These are phyloP conservation scores for Ocimum tenuiflorum DNA, from an alignment of 257 asterid species.

Conservation along the genomic window DNA sequence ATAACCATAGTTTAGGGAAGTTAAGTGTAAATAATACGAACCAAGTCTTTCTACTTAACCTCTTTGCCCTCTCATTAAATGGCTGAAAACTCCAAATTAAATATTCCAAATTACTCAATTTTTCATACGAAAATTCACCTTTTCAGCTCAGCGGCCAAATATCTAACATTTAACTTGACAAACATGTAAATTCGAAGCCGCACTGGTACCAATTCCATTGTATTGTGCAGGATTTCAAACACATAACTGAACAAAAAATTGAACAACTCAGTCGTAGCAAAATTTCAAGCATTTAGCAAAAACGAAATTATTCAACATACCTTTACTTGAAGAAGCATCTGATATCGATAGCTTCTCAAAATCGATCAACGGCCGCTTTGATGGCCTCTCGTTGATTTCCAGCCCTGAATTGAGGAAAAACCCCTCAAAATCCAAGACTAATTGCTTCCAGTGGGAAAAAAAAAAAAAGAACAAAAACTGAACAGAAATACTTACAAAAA, in stretches of 20 bases:
- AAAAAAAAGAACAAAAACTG: background rate
- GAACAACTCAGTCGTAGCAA: background rate
- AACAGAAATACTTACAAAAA: conserved; percentile 48
- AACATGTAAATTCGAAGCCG: background rate
- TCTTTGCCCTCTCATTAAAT: background rate
- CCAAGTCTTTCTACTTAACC: background rate
- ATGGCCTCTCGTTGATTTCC: conserved; percentile 71
- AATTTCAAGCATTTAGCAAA: background rate
- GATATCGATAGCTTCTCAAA: conserved; percentile 61
- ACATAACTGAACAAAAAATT: background rate
- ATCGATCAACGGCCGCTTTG: conserved; percentile 61
- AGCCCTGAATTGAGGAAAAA: conserved; percentile 52
- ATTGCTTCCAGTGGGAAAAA: background rate
- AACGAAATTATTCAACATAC: conserved; percentile 22
- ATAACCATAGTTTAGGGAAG: no score
- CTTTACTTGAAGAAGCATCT: conserved; percentile 49
- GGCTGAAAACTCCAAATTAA: background rate
- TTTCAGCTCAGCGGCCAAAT: background rate
- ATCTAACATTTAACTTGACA: background rate
- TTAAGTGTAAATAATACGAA: background rate
- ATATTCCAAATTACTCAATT: background rate
- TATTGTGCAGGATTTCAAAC: background rate
- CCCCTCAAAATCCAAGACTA: background rate
- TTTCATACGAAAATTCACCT: background rate
- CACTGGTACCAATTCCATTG: background rate